Evolutionary conservation across 75 land plant species (phyloP), one percentile per base, ranked within the genome.

Genomic region (Larix kaempferi): DNA sequence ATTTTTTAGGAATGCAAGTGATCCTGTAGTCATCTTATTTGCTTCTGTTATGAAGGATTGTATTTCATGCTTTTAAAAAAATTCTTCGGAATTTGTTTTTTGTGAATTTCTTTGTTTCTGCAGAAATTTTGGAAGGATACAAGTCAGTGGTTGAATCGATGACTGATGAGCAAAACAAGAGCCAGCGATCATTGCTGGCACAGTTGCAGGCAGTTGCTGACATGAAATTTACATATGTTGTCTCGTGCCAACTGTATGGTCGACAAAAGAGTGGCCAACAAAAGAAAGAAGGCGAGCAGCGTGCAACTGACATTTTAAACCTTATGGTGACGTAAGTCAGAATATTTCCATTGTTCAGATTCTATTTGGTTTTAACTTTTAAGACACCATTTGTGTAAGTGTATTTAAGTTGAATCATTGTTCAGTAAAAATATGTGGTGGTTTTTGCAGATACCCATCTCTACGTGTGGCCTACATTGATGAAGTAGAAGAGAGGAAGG

Each of bases 381-480:
- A 72, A 72, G 37, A 44, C 17, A 22, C 11, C 13, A 19, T 22
- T 23, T 3, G 14, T 44, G 41, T 12, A 11, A 49, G 23, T 44
- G 13, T 57, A 25, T 7, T 7, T n/a, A 52, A 5, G 26, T 44
- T 72, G 6, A 44, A n/a, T 72, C 27, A 23, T 72, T 52, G 56
- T 33, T n/a, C 19, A 57, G 19, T 49, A 44, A 52, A 49, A 2
- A 72, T 19, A 57, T 25, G 6, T 16, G 56, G 25, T 73, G 16
- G 5, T 56, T 52, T 77, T 25, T 86, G 52, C 73, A 96, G 99
- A 82, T 87, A 96, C 69, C 91, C 91, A 67, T 91, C 93, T 66
- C 77, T 96, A 57, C 95, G 98, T 65, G 92, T 96, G 67, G 99
- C 99, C 60, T 96, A 94, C 77, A 88, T 96, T 25, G 99, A 96